Conservation (phyloP, 805 yeast species). For the Candida rishiriensis region DNA sequence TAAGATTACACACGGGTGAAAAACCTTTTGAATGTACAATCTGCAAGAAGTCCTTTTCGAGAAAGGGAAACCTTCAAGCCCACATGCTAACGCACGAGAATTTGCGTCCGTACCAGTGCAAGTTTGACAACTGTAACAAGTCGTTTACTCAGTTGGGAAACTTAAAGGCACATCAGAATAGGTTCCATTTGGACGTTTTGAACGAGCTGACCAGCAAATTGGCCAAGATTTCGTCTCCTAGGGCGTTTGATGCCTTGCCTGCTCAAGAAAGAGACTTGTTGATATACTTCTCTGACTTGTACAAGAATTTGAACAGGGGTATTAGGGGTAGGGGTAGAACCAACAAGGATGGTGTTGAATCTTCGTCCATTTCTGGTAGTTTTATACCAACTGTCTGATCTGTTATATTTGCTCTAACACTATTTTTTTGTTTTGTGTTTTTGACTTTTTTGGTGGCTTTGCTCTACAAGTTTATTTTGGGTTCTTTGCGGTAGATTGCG, state of each 20-base stretch:
- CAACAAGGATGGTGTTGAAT: constrained; percentile 4
- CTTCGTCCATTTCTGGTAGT: not conserved
- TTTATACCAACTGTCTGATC: no score
- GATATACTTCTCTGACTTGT: constrained; percentile 73
- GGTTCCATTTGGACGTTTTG: constrained; percentile 74
- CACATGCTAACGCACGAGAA: constrained; percentile 80
- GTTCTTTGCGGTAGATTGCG: no score
- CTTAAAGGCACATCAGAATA: constrained; percentile 88
- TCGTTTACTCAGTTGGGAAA: constrained; percentile 90
- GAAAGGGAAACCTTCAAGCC: constrained; percentile 90
- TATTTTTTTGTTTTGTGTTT: no score
- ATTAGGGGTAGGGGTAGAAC: constrained; percentile 83
- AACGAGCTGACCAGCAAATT: constrained; percentile 60
- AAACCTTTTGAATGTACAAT: constrained; percentile 79
- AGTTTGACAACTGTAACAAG: constrained; percentile 76
- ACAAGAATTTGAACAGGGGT: constrained; percentile 86
- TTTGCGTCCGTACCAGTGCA: constrained; percentile 73
- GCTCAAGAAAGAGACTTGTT: constrained; percentile 63
- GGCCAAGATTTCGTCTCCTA: constrained; percentile 55
- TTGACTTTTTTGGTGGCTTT: no score
- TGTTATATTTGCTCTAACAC: no score
- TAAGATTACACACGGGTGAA: constrained; percentile 86
- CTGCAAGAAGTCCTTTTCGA: constrained; percentile 74
- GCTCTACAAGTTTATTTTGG: no score
- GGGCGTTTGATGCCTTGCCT: constrained; percentile 43